Evolutionary conservation across 2,329 filamentous ascomycete species (phyloP), one percentile per base, ranked within the genome.

Genomic region (Helminthosporium solani): DNA sequence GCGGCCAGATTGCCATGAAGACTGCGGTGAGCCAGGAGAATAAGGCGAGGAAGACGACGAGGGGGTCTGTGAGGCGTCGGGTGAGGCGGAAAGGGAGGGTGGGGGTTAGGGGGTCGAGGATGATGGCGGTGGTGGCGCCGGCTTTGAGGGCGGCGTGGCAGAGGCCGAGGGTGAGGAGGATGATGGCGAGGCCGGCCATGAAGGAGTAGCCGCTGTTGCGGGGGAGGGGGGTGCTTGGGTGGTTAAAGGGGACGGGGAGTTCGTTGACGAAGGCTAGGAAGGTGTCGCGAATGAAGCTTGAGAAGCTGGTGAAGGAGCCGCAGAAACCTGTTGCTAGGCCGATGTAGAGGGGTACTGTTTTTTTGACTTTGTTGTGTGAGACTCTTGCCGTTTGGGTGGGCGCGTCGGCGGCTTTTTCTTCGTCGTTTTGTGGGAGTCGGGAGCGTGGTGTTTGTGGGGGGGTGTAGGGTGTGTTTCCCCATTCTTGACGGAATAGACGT

Each of bases 251-350:
- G 1, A 77, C 73, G 0, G 80, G 75, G 9, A 95, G 72, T 53
- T 86, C 79, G 63, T 96, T 94, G 3, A 88, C 85, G 15, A 95
- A 71, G 0, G 88, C 86, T 18, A 95, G 78, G 64, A 95, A 95
- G 12, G 79, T 72, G 59, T 95, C 91, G 6, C 88, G 80, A 37
- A 91, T 84, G 64, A 95, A 95, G 16, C 85, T 84, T 0, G 90
- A 95, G 70, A 96, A 96, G 8, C 87, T 91, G 0, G 91, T 96
- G 61, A 94, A 88, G 55, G 87, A 91, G 51, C 92, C 89, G 61
- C 90, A 95, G 68, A 94, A 94, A 9, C 87, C 92, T 0, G 87
- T 95, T 0, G 88, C 82, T 5, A 96, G 80, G 40, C 88, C 91
- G 47, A 95, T 86, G 64, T 95, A 96, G 0, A 96, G 76, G 0